These are phyloP conservation scores for Ceratopteris richardii DNA, from an alignment of 75 land plant genomes.

Conservation along the genomic window DNA sequence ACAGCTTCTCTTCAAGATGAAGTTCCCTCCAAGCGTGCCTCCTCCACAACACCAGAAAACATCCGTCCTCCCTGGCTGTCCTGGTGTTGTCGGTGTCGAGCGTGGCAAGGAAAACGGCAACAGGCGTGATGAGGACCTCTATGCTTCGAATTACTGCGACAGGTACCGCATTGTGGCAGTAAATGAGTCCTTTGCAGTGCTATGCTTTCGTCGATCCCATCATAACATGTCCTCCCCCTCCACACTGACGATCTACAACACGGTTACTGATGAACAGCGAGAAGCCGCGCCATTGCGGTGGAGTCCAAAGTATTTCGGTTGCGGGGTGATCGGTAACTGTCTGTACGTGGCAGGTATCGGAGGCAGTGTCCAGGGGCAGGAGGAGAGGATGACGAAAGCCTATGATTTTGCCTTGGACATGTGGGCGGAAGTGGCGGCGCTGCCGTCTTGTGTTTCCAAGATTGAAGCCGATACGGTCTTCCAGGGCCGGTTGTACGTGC, in stretches of 20 bases:
- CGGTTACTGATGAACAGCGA: slow-evolving; percentile 31
- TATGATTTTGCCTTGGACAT: slow-evolving; percentile 17
- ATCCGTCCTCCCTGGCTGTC: slow-evolving; percentile 14
- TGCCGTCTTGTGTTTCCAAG: slow-evolving; percentile 12
- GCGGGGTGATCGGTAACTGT: slow-evolving; percentile 31
- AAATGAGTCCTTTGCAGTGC: slow-evolving; percentile 22
- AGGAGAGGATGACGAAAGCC: slow-evolving; percentile 23
- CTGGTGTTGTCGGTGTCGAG: slow-evolving; percentile 19
- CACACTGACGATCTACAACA: slow-evolving; percentile 15
- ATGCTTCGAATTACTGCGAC: slow-evolving; percentile 9
- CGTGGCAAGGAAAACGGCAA: slow-evolving; percentile 1
- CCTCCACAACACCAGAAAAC: slow-evolving; percentile 20
- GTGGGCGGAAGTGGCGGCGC: slow-evolving; percentile 15
- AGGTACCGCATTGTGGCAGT: too few relatives aligned
- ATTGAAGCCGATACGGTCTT: background rate
- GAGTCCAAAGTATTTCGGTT: slow-evolving; percentile 27
- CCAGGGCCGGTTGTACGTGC: slow-evolving; percentile 4
- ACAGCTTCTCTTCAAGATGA: slow-evolving; percentile 26
- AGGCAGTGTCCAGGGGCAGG: slow-evolving; percentile 17
- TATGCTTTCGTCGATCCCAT: slow-evolving; percentile 26
- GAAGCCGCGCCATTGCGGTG: slow-evolving; percentile 24
- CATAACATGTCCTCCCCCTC: background rate
- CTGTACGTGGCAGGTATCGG: slow-evolving; percentile 40
- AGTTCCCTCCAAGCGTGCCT: slow-evolving; percentile 7
- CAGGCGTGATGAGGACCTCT: too few relatives aligned